Conservation (phyloP, 345 rosid species). For the Brassica napus region Da-Ae NC_063449.1:39609501-39610000, state of each 20-base stretch:
- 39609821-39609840: neutral
- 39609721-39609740: neutral
- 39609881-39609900: neutral
- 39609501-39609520: too few relatives aligned
- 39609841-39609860: neutral
- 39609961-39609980: neutral
- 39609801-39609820: neutral
- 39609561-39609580: too few relatives aligned
- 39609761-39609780: neutral
- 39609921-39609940: slow-evolving; percentile 1
- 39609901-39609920: neutral
- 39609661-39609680: neutral
- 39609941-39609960: neutral
- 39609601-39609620: too few relatives aligned
- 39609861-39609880: neutral
- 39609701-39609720: neutral
- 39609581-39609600: too few relatives aligned
- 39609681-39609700: neutral
- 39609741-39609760: neutral
- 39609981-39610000: neutral
- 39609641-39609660: neutral
- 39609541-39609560: too few relatives aligned
- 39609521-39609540: too few relatives aligned
- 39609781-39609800: slow-evolving; percentile 1
- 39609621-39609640: neutral